Evolutionary conservation across 805 yeast species (phyloP).

Genomic region (Hagleromyces aurorensis): DNA sequence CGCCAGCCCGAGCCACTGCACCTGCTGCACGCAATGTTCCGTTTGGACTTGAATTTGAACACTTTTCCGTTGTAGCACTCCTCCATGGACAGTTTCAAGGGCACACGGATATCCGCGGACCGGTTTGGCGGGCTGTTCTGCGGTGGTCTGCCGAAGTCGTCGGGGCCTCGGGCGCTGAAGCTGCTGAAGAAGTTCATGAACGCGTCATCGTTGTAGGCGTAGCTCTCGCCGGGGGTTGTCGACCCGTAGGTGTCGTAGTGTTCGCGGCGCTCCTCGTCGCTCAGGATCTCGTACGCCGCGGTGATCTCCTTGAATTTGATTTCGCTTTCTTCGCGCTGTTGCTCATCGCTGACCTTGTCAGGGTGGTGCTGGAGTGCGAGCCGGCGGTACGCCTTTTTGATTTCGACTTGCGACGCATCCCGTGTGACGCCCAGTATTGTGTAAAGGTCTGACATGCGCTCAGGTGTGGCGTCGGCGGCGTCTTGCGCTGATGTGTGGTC

Average conservation of each 20-base stretch:
- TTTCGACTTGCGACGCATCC: conserved; percentile 61
- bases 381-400: conserved; percentile 76
- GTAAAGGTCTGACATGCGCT: conserved; percentile 36
- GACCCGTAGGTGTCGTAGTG: conserved; percentile 53
- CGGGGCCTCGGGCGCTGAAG: conserved; percentile 6
- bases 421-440: conserved; percentile 61
- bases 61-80: conserved; percentile 78
- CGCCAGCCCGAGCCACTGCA: conserved; percentile 78
- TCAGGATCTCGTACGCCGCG: conserved; percentile 77
- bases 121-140: too few species aligned
- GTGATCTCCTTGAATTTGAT: conserved; percentile 72
- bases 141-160: conserved; percentile 2
- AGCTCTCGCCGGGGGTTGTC: conserved; percentile 22
- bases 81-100: conserved; percentile 56
- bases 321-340: conserved; percentile 61
- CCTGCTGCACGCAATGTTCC: conserved; percentile 61
- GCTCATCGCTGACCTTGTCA: conserved; percentile 68
- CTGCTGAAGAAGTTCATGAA: conserved; percentile 63
- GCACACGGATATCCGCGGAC: conserved; percentile 41
- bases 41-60: conserved; percentile 60
- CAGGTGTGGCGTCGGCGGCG: too few species aligned
- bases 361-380: conserved; percentile 83
- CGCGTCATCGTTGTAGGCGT: conserved; percentile 63
- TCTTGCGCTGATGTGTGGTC: too few species aligned
- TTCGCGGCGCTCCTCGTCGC: conserved; percentile 55